Base-by-base conservation (phyloP, 176 grass and related monocot genomes). In the Leersia perrieri region DNA sequence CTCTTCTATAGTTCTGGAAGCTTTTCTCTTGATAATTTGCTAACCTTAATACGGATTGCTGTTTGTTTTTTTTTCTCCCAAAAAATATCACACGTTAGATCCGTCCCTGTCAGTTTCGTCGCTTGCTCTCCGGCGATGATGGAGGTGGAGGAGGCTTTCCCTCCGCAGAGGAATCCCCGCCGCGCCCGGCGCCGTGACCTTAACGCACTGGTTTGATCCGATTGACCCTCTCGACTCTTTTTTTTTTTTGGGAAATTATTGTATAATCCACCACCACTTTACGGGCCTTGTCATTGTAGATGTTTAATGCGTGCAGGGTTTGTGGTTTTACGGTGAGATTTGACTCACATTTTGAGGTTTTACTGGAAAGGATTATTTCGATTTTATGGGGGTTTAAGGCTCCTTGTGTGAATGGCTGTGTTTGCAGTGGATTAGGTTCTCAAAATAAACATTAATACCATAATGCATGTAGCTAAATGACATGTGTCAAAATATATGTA, bases 141-240 rank as follows among this genome's bases (percentile, higher is more conserved):
- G 94, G 88, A 85, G 51, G 70, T 77, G 76, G 77, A 83, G 63
- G 91, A 88, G 38, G 73, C 87, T 22, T 67, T 51, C 23, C 47
- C 51, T 2, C 75, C 80, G 27, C 41, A 62, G 23, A 91, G 86
- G 80, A 91, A 89, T 70, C 87, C 91, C 4, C 78, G 84, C 53
- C 74, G 88, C 32, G 80, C 86, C 38, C 80, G 87, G 18, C 82
- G 90, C 72, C 87, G 88, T 28, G 92, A 91, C 82, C 94, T 97
- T 85, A 94, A 92, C 77, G 81, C 82, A 7, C 77, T 93, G 91
- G 94, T 97, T 28, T 33, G 76, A 14, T 62, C 45, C 51, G 26
- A 65, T 66, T 27, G 23, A 30, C 61, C 69, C 45, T 45, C 51
- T 44, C 33, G 26, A 2, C 7, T n/a, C 58, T 5, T 76, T 7